Base-by-base conservation (phyloP, 441 rosid genomes). In the Theobroma grandiflorum region DNA sequence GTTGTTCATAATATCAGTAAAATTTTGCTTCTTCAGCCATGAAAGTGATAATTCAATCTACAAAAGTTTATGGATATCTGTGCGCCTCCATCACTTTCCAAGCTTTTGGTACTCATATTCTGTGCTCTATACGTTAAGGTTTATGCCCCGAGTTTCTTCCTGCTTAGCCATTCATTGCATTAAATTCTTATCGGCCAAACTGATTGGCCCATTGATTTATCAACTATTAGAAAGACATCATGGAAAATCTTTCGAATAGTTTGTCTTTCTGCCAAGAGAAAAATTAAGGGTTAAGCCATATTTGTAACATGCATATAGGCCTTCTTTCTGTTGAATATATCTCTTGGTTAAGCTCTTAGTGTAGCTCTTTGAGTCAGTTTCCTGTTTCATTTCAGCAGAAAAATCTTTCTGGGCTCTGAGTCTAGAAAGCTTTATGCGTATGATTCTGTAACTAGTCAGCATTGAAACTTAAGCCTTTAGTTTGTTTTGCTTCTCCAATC, bases 11-110 rank as follows among this genome's bases (percentile, higher is more conserved):
- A 61, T 70, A 71, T 42, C 59, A 74, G 76, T 53, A 45, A 72
- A 50, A 40, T 75, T 81, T 62, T 50, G 64, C 68, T 69, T 49
- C 42, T 70, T 73, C 59, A 58, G 40, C 78, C 74, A 74, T 57
- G 86, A 75, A 42, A 79, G 64, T 57, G 82, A 84, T 75, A 26
- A 76, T 78, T 74, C 84, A 68, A 59, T 53, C 78, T 8, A 40
- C 18, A 49, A 62, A 68, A 33, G 1, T 0, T 73, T 45, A 68
- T 80, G 66, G 84, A 80, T 16, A 80, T 80, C 78, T 38, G 82
- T 76, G 84, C 75, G 84, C 87, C 69, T 66, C 75, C 43, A 52
- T 82, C 79, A 67, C 85, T 67, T 22, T 82, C 80, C 73, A 18
- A 66, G 8, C 50, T 45, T 26, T 57, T 40, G 74, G 47, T 40